A percentile compares a stretch with the other conserved stretches of the same genome.
Conservation (phyloP, 2,329 filamentous ascomycete genomes). For the Alternaria arbusti region DNA sequence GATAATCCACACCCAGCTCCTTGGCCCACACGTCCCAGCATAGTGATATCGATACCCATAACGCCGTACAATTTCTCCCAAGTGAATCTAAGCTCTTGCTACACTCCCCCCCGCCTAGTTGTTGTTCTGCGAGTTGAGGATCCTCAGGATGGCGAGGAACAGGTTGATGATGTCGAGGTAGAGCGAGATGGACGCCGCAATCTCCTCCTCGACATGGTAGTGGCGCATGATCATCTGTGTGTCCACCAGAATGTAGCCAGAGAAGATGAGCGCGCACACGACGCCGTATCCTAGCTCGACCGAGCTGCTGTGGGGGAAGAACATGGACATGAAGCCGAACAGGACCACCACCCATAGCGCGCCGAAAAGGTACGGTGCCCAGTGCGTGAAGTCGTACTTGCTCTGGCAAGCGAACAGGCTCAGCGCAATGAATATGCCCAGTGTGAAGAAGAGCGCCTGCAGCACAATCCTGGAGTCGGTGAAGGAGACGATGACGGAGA, state of each 20-base stretch:
- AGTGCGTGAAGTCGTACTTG: slow-evolving; percentile 97
- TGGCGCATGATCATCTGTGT: slow-evolving; percentile 95
- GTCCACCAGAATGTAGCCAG: slow-evolving; percentile 92
- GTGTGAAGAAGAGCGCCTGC: slow-evolving; percentile 85
- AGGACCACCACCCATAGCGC: slow-evolving; percentile 87
- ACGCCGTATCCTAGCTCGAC: slow-evolving; percentile 86
- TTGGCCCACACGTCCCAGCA: not conserved
- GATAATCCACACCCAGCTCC: not conserved
- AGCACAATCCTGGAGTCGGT: slow-evolving; percentile 85
- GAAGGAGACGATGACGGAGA: slow-evolving; percentile 91
- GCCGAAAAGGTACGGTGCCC: slow-evolving; percentile 95
- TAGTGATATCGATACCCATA: not conserved
- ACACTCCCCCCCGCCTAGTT: slow-evolving; percentile 65
- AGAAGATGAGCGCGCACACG: slow-evolving; percentile 85
- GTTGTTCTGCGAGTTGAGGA: slow-evolving; percentile 94
- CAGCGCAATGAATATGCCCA: slow-evolving; percentile 68
- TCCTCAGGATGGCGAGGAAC: slow-evolving; percentile 93
- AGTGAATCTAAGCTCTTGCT: not conserved
- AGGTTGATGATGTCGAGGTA: slow-evolving; percentile 98
- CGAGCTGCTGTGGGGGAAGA: slow-evolving; percentile 84
- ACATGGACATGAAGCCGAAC: slow-evolving; percentile 90
- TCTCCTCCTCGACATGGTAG: slow-evolving; percentile 98
- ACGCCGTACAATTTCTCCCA: not conserved
- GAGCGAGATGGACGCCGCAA: slow-evolving; percentile 90
- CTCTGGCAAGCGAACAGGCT: slow-evolving; percentile 92